Percentiles rank a stretch among this genome's conserved stretches.
These are phyloP conservation scores for Lasiosphaeria miniovina DNA, from an alignment of 495 filamentous ascomycete species.

Conservation along the genomic window DNA sequence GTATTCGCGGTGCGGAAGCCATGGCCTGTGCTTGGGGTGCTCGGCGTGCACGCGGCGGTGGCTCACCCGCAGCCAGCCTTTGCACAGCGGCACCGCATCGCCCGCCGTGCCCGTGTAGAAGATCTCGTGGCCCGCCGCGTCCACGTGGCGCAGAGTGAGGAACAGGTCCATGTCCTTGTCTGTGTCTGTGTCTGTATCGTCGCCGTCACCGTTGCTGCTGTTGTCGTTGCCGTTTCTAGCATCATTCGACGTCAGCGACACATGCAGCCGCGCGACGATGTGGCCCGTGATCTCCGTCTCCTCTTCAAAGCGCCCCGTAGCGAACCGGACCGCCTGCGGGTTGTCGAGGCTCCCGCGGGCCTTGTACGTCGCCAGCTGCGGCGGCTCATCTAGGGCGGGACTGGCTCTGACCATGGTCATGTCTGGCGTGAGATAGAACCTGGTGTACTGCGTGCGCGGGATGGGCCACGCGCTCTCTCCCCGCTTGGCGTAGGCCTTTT, in stretches of 20 bases:
- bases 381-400: slow-evolving; percentile 8
- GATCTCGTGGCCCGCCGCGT: slow-evolving; percentile 53
- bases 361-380: slow-evolving; percentile 48
- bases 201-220: too few relatives aligned
- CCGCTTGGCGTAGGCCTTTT: slow-evolving; percentile 50
- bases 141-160: slow-evolving; percentile 59
- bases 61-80: slow-evolving; percentile 57
- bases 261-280: slow-evolving; percentile 57
- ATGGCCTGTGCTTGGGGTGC: slow-evolving; percentile 45
- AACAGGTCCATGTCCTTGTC: slow-evolving; percentile 62
- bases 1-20: slow-evolving; percentile 61
- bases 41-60: slow-evolving; percentile 50
- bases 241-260: slow-evolving; percentile 49
- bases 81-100: slow-evolving; percentile 47
- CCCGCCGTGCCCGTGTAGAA: slow-evolving; percentile 60
- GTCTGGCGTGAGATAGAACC: slow-evolving; percentile 49
- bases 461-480: slow-evolving; percentile 63
- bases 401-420: slow-evolving; percentile 29
- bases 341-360: slow-evolving; percentile 52
- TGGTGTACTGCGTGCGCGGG: slow-evolving; percentile 56
- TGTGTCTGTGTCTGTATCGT: slow-evolving; percentile 11
- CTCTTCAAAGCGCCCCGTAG: slow-evolving; percentile 48
- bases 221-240: slow-evolving; percentile 10
- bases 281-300: slow-evolving; percentile 68
- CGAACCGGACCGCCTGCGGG: slow-evolving; percentile 50